Evolutionary conservation across 306 rosid genomes (phyloP).

Genomic region (Cicer cuneatum): DNA sequence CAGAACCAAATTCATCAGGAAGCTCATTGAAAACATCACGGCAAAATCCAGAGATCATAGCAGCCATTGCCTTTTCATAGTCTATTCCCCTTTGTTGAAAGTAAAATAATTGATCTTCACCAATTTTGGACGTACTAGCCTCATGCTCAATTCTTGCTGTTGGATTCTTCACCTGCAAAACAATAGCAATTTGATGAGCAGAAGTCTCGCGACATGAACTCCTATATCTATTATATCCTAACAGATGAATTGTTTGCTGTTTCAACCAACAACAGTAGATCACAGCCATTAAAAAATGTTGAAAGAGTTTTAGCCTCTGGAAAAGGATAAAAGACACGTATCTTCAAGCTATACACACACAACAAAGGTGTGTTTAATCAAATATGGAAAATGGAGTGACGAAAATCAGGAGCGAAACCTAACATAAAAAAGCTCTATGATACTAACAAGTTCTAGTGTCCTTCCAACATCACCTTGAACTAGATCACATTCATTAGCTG

Average conservation of each 20-base stretch:
- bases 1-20: conserved; percentile 95
- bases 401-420: background rate
- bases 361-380: background rate
- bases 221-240: too few species aligned
- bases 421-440: background rate
- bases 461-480: background rate
- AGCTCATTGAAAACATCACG: conserved; percentile 93
- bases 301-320: background rate
- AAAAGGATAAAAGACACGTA: background rate
- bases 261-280: conserved; percentile 26
- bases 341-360: background rate
- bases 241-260: background rate
- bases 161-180: conserved; percentile 82
- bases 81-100: conserved; percentile 96
- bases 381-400: background rate
- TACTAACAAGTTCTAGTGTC: conserved; percentile 1
- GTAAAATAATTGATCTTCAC: conserved; percentile 92
- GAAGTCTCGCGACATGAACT: background rate
- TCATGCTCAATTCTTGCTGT: conserved; percentile 88
- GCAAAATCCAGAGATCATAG: conserved; percentile 96
- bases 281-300: background rate
- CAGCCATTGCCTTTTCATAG: conserved; percentile 94
- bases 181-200: background rate
- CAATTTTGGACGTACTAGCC: conserved; percentile 93
- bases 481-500: conserved; percentile 4